Evolutionary conservation across 208 protist species (phyloP), one percentile per base, ranked within the genome.

Genomic region (Leptomonas pyrrhocoris): DNA sequence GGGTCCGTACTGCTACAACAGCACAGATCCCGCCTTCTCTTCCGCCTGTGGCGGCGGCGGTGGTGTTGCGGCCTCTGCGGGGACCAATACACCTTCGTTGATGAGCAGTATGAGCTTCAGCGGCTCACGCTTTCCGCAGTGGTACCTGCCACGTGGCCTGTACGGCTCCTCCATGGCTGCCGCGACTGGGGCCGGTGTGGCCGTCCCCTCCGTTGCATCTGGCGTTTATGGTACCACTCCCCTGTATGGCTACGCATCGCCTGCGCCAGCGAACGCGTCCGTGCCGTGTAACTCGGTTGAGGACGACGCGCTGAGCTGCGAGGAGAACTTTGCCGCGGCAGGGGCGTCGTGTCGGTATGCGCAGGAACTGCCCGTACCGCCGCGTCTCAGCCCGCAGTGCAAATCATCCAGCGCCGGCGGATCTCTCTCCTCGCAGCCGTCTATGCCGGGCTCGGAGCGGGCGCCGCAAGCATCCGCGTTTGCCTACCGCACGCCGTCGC

Each of bases 101-200:
- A 23, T 67, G 36, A 77, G 64, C 65, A 72, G 58, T 43, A 21
- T 53, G 56, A 72, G 64, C 58, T 19, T 58, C 31, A 72, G 50
- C 58, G 51, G 72, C 3, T 66, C 72, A 13, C 72, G 72, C 49
- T 66, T 71, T n/a, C 64, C 72, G 27, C 72, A 77, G 43, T 77
- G 72, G 72, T 77, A 77, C 55, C 19, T 77, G 58, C 72, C 72
- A 13, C 72, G 72, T 21, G 56, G 64, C 38, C 38, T 63, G 18
- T 72, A 53, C 57, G 31, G 63, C 23, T 34, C 66, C 28, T 30
- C 64, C 1, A 31, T 45, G 46, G 46, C 46, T 8, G 40, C 40
- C 4, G 40, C 23, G 12, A 46, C 45, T n/a, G 25, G n/a, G 19
- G 3, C 49, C 4, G 34, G 43, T n/a, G 5, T 40, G 11, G 11